These are phyloP conservation scores for Lachancea quebecensis DNA, from an alignment of 805 yeast genomes.

Conservation along the genomic window DNA sequence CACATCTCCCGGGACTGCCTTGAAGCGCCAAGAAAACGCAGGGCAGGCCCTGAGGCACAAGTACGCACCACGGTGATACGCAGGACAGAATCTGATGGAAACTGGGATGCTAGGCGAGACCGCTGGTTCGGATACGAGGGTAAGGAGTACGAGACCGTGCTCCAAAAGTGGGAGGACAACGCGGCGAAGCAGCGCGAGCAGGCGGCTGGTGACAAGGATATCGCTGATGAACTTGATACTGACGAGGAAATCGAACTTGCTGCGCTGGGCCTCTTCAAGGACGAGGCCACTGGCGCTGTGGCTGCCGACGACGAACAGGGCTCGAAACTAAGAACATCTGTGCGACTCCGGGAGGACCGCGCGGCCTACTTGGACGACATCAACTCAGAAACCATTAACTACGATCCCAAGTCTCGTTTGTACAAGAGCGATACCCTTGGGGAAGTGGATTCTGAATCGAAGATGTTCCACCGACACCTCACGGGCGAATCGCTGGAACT, in stretches of 20 bases:
- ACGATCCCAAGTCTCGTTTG: slow-evolving; percentile 48
- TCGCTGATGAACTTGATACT: slow-evolving; percentile 28
- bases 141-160: slow-evolving; percentile 49
- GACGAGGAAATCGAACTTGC: slow-evolving; percentile 40
- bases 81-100: slow-evolving; percentile 15
- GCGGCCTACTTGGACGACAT: slow-evolving; percentile 60
- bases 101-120: slow-evolving; percentile 68
- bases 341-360: slow-evolving; percentile 66
- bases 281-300: slow-evolving; percentile 13
- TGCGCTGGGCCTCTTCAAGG: slow-evolving; percentile 34
- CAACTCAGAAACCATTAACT: slow-evolving; percentile 38
- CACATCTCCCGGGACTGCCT: slow-evolving; percentile 51
- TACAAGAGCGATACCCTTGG: slow-evolving; percentile 31
- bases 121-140: slow-evolving; percentile 76
- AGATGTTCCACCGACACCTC: slow-evolving; percentile 46
- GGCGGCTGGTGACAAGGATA: slow-evolving; percentile 1
- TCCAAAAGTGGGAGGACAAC: slow-evolving; percentile 41
- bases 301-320: slow-evolving; percentile 17
- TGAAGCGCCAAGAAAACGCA: slow-evolving; percentile 43
- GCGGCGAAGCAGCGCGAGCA: slow-evolving; percentile 11
- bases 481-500: slow-evolving; percentile 54
- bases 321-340: slow-evolving; percentile 25
- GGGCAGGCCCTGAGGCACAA: background rate
- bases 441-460: slow-evolving; percentile 32
- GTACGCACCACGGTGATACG: background rate